phyloP scores from a whole-genome alignment of 2,329 filamentous ascomycete species.

The Aureobasidium sp. region DNA sequence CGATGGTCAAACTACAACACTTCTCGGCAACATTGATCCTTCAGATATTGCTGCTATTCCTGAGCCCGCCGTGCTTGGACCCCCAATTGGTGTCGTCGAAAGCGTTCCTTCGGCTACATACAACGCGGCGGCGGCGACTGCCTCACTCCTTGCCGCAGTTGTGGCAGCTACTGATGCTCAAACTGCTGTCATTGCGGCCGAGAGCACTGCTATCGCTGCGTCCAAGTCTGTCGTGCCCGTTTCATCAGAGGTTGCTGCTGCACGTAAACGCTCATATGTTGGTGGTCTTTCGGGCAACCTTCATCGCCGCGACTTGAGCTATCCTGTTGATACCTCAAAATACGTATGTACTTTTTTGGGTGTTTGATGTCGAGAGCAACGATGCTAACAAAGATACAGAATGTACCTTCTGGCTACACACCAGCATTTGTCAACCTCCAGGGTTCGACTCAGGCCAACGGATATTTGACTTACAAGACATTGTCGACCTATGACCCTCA shows the following conservation, averaged over 20 bases:
- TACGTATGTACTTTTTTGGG: background rate
- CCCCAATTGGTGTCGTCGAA: background rate
- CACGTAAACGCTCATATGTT: conserved; percentile 4
- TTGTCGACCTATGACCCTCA: conserved; percentile 19
- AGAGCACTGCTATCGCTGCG: background rate
- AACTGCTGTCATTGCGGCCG: background rate
- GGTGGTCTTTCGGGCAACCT: background rate
- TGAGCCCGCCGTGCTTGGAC: background rate
- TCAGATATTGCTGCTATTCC: conserved; percentile 6
- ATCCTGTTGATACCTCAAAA: conserved; percentile 5
- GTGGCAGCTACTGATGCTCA: conserved; percentile 5
- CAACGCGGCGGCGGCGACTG: background rate
- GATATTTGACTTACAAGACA: conserved; percentile 10
- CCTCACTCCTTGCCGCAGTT: background rate
- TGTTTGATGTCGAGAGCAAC: background rate
- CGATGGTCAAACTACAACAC: background rate
- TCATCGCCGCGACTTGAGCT: background rate
- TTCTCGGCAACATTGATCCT: conserved; percentile 9
- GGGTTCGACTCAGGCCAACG: background rate
- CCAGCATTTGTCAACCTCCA: conserved; percentile 6
- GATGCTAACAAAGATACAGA: background rate
- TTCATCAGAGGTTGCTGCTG: background rate
- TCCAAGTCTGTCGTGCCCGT: background rate
- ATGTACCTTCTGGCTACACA: conserved; percentile 7
- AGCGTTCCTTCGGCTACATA: background rate